A percentile compares a stretch with the other conserved stretches of the same genome.
Evolutionary conservation across 352 stramenopile species (phyloP).

Genomic region (Pythium grandisporangium): DNA sequence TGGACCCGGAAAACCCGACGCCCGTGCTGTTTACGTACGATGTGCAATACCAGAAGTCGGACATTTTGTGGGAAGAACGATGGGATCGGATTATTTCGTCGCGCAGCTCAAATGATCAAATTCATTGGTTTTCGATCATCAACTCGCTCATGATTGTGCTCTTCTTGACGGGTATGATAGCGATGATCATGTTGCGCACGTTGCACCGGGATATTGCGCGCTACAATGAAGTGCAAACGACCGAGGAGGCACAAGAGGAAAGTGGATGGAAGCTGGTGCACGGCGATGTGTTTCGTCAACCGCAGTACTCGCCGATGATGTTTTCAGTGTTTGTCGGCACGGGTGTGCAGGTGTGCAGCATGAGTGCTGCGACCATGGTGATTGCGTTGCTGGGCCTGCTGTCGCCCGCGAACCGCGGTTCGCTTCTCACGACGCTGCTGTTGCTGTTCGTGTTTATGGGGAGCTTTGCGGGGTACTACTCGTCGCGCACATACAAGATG

Average conservation of each 20-base stretch:
- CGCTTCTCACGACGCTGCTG: slow-evolving; percentile 93
- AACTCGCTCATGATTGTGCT: slow-evolving; percentile 99
- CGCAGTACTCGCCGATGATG: slow-evolving; percentile 88
- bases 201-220: slow-evolving; percentile 97
- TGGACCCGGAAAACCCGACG: slow-evolving; percentile 52
- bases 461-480: slow-evolving; percentile 95
- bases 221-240: slow-evolving; percentile 95
- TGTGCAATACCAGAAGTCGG: slow-evolving; percentile 92
- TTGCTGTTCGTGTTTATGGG: slow-evolving; percentile 98
- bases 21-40: slow-evolving; percentile 99
- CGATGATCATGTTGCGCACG: slow-evolving; percentile 99
- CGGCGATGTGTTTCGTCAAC: slow-evolving; percentile 98
- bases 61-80: slow-evolving; percentile 94
- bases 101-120: slow-evolving; percentile 95
- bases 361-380: slow-evolving; percentile 93
- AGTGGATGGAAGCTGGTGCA: slow-evolving; percentile 96
- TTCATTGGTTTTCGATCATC: slow-evolving; percentile 99
- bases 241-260: slow-evolving; percentile 93
- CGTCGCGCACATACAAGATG: slow-evolving; percentile 97
- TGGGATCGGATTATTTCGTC: slow-evolving; percentile 99
- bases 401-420: slow-evolving; percentile 95
- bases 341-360: slow-evolving; percentile 93
- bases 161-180: slow-evolving; percentile 98
- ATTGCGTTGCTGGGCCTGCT: slow-evolving; percentile 94
- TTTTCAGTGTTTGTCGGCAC: slow-evolving; percentile 95